phyloP scores from a whole-genome alignment of 352 stramenopile species.

The Globisporangium megalacanthum region DNA sequence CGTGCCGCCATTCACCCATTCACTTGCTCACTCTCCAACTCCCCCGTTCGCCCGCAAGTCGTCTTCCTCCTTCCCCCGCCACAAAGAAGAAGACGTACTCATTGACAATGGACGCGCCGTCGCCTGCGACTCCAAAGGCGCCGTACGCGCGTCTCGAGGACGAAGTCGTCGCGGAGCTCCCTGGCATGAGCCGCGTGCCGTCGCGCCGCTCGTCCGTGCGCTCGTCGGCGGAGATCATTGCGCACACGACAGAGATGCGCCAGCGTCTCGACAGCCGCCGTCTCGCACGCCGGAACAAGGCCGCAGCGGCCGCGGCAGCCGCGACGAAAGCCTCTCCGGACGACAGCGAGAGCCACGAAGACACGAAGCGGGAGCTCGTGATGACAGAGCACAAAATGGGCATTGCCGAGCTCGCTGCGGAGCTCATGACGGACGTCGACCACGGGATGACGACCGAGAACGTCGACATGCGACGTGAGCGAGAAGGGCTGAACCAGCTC shows the following conservation, averaged over 20 bases:
- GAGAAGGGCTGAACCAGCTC: conserved; percentile 56
- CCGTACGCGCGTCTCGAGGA: conserved; percentile 36
- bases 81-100: neutral
- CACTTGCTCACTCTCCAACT: neutral
- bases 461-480: conserved; percentile 47
- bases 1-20: too few species aligned
- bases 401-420: conserved; percentile 53
- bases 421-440: conserved; percentile 53
- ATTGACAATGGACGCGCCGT: conserved; percentile 15
- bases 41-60: neutral
- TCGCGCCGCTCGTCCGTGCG: conserved; percentile 32
- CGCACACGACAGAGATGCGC: conserved; percentile 45
- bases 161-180: conserved; percentile 7
- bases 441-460: too few species aligned
- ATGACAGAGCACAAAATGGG: conserved; percentile 80
- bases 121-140: conserved; percentile 22
- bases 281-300: conserved; percentile 22
- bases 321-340: too few species aligned
- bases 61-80: neutral
- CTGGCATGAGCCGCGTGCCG: conserved; percentile 4
- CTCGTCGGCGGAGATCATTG: conserved; percentile 53
- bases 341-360: conserved; percentile 47
- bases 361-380: conserved; percentile 74
- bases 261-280: conserved; percentile 51
- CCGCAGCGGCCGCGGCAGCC: neutral